Evolutionary conservation across 306 rosid species (phyloP).

Genomic region (Spatholobus suberectus): DNA sequence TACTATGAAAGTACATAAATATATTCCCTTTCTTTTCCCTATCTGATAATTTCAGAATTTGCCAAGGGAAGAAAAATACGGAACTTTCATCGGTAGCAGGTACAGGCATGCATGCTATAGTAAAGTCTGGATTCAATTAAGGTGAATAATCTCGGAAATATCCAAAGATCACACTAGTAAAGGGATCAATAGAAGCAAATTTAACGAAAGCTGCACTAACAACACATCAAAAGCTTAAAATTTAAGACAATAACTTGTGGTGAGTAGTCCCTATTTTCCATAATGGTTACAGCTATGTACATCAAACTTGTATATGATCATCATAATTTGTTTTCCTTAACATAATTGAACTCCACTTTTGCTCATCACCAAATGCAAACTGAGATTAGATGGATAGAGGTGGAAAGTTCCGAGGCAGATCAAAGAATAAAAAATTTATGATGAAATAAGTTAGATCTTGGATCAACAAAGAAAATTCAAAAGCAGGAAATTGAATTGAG

Average conservation of each 20-base stretch:
- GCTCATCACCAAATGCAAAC: slow-evolving; percentile 1
- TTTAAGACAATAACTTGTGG: neutral
- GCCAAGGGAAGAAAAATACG: slow-evolving; percentile 5
- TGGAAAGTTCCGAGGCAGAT: neutral
- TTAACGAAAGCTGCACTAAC: neutral
- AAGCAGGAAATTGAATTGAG: slow-evolving; percentile 33
- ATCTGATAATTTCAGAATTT: neutral
- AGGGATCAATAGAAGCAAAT: neutral
- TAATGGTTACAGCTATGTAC: neutral
- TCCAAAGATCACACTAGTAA: slow-evolving; percentile 4
- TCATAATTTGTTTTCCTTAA: neutral
- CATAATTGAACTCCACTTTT: slow-evolving; percentile 14
- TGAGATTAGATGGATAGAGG: neutral
- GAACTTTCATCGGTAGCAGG: neutral
- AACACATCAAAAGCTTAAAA: neutral
- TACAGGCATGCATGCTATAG: neutral
- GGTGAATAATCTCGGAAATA: neutral
- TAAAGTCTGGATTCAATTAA: slow-evolving; percentile 16
- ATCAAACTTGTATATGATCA: slow-evolving; percentile 25
- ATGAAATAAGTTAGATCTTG: neutral
- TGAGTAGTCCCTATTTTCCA: slow-evolving; percentile 4
- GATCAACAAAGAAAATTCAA: slow-evolving; percentile 13
- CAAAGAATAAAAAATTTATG: slow-evolving; percentile 16
- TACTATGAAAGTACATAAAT: neutral
- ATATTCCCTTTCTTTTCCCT: neutral